These are phyloP conservation scores for Luffa acutangula DNA, from an alignment of 306 rosid genomes.

Conservation along the genomic window DNA sequence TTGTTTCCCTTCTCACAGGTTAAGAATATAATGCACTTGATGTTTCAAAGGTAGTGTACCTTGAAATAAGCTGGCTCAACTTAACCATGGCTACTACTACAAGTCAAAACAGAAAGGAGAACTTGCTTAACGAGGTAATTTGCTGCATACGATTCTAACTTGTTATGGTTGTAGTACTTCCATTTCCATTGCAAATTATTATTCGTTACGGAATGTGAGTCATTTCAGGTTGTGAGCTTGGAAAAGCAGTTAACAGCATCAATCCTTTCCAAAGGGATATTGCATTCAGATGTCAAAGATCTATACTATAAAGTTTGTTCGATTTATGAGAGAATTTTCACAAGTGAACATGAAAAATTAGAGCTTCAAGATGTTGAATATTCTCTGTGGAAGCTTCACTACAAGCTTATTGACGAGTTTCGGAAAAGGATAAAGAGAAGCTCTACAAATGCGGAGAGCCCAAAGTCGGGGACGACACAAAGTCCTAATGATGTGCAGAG, in stretches of 20 bases:
- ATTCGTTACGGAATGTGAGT: neutral
- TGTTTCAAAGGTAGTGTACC: neutral
- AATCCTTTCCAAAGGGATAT: slow-evolving; percentile 62
- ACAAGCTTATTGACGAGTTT: slow-evolving; percentile 89
- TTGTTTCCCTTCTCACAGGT: slow-evolving; percentile 1
- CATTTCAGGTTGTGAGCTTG: slow-evolving; percentile 42
- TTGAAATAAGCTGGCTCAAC: neutral
- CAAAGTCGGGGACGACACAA: slow-evolving; percentile 19
- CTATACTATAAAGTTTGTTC: slow-evolving; percentile 51
- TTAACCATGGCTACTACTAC: neutral
- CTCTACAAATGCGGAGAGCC: slow-evolving; percentile 30
- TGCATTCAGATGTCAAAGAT: slow-evolving; percentile 52
- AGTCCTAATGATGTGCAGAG: slow-evolving; percentile 15
- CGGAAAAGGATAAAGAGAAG: slow-evolving; percentile 63
- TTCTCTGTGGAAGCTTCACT: slow-evolving; percentile 91
- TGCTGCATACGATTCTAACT: neutral
- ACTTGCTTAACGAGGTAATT: neutral
- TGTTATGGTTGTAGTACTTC: neutral
- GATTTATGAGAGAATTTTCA: slow-evolving; percentile 51
- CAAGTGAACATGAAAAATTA: slow-evolving; percentile 24
- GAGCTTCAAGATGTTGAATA: slow-evolving; percentile 91
- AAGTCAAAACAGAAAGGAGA: slow-evolving; percentile 6
- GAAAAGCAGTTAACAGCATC: slow-evolving; percentile 65
- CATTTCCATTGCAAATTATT: neutral
- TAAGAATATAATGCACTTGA: neutral